Base-by-base conservation (phyloP, 2,329 filamentous ascomycete genomes). In the Exophiala viscosa region DNA sequence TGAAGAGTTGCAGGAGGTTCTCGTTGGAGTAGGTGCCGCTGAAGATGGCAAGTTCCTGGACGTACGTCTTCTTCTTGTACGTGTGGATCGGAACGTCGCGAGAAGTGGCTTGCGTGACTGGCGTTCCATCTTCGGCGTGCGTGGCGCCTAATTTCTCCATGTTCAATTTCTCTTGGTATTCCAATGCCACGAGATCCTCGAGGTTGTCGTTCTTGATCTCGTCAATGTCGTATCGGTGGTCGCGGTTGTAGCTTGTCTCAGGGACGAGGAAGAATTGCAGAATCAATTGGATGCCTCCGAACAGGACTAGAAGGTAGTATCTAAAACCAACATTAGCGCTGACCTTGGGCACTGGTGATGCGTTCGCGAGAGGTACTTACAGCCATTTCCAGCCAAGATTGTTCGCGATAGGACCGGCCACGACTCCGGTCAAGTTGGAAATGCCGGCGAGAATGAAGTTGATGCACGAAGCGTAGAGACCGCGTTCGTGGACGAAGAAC, bases 381-480 rank as follows among this genome's bases (percentile, higher is more conserved):
- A 52, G 43, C 55, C 55, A 61, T 23, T 46, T 17, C 57, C 58
- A 62, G 10, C 59, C 58, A 23, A 59, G 47, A 46, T 58, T 52
- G 15, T 50, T 46, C 2, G 47, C 40, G 42, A 62, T 61, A n/a
- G 57, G 57, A 15, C 60, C 60, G 9, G 51, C 45, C 5, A 62
- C 48, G 1, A 78, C 69, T 0, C 75, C 73, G 0, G 71, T 70
- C 32, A 60, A 42, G 31, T 55, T 56, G 17, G 52, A 58, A 15
- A 48, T 45, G 1, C 50, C 50, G 8, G 48, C 54, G 23, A 61
- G 18, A 47, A 58, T 54, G 20, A 60, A 50, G 20, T 45, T 55
- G 38, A 55, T 58, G 14, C 55, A 40, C 10, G 55, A 54, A 11
- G 57, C 45, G 38, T 58, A 58, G 11, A 40, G 3, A 5, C 58